Evolutionary conservation across 768 basidiomycete species (phyloP), one percentile per base, ranked within the genome.

Genomic region (Pisolithus microcarpus): DNA sequence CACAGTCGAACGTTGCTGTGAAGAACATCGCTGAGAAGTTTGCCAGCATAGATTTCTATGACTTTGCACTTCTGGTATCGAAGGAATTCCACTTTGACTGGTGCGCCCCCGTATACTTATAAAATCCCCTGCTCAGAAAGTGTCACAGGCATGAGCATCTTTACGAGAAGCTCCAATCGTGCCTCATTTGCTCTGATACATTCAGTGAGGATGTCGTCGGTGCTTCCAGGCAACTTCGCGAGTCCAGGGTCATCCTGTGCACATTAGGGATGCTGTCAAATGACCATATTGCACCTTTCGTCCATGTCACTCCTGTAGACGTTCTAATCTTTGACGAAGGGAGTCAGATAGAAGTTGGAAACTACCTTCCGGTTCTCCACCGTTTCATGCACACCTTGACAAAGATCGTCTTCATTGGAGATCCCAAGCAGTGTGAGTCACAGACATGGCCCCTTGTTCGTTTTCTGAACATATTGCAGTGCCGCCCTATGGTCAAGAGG

Each of bases 401-500:
- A 26, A 73, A 69, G 48, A 46, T 72, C 6, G 69, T 74, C 40
- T 69, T 74, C 30, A 61, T 73, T 18, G 72, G 72, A 8, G 74
- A 73, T 39, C 56, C 68, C 42, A 69, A 63, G 54, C 72, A 73
- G 58, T 38, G 72, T 72, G 24, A 50, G 54, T 19, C 37, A 11
- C 39, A n/a, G 40, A 30, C 36, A 4, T 47, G 28, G 6, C 4
- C n/a, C 9, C 2, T 2, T 8, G 1, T 11, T 40, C 5, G 19
- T n/a, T 45, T 7, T 56, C 52, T 49, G 56, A 38, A 2, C 26
- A 11, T 31, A 24, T 16, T 15, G 34, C 50, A 91, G 88, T 91
- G 56, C 83, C 88, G 47, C 89, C 89, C 3, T 79, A 74, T 77
- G 88, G 87, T 8, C 78, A 85, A 56, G 88, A 89, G 52, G 77